Evolutionary conservation across 306 rosid genomes (phyloP).

Genomic region (Rosa multiflora): DNA sequence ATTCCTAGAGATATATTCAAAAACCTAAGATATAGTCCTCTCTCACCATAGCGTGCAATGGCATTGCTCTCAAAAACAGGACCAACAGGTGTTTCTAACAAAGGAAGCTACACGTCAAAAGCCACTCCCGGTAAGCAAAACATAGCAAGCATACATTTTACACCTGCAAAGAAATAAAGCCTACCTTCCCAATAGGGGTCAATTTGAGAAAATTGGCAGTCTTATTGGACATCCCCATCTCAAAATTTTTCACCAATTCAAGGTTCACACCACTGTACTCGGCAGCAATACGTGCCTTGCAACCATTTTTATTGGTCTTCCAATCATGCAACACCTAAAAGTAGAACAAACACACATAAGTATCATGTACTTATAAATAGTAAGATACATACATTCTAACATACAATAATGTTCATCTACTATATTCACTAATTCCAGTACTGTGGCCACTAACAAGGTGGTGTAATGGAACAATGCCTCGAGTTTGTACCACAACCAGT

Average conservation of each 20-base stretch:
- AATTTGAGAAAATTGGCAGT: slow-evolving; percentile 63
- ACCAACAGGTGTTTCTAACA: slow-evolving; percentile 70
- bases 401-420: no score
- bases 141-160: background rate
- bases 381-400: no score
- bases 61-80: slow-evolving; percentile 78
- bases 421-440: no score
- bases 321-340: slow-evolving; percentile 50
- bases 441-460: no score
- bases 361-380: no score
- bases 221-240: slow-evolving; percentile 70
- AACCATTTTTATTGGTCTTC: slow-evolving; percentile 49
- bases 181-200: slow-evolving; percentile 79
- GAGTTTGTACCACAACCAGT: no score
- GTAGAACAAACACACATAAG: background rate
- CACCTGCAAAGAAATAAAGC: background rate
- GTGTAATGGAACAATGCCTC: no score
- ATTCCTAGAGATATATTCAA: background rate
- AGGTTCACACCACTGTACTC: slow-evolving; percentile 56
- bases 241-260: slow-evolving; percentile 42
- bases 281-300: slow-evolving; percentile 64
- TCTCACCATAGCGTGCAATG: slow-evolving; percentile 70
- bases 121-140: background rate
- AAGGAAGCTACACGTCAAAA: slow-evolving; percentile 53
- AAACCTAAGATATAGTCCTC: background rate